These are phyloP conservation scores for Astrephomene gubernaculifera DNA, from an alignment of 139 green algal species.

Conservation along the genomic window DNA sequence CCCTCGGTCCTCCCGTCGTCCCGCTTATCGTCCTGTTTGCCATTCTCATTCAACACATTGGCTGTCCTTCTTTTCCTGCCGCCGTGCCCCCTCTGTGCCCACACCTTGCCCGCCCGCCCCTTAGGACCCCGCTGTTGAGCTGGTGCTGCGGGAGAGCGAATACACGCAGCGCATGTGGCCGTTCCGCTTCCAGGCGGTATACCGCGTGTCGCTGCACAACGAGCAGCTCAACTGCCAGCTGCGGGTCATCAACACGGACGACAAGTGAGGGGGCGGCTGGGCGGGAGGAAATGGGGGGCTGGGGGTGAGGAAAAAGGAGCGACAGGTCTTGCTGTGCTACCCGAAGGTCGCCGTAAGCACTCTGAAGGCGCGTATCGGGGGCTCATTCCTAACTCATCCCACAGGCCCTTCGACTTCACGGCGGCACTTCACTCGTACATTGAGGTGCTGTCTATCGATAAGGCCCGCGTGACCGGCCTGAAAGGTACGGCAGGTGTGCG, in stretches of 20 bases:
- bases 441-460: slow-evolving; percentile 83
- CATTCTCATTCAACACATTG: too few relatives aligned
- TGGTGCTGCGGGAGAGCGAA: slow-evolving; percentile 90
- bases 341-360: too few relatives aligned
- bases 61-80: too few relatives aligned
- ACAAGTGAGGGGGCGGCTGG: slow-evolving; percentile 45
- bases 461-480: slow-evolving; percentile 77
- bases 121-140: slow-evolving; percentile 80
- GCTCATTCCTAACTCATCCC: background rate
- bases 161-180: slow-evolving; percentile 94
- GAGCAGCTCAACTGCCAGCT: slow-evolving; percentile 86
- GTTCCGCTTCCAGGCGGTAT: slow-evolving; percentile 84
- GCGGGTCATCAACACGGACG: slow-evolving; percentile 89
- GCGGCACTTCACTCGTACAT: slow-evolving; percentile 97
- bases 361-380: too few relatives aligned
- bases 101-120: background rate
- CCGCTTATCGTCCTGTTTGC: too few relatives aligned
- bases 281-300: too few relatives aligned
- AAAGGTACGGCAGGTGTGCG: slow-evolving; percentile 48
- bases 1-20: too few relatives aligned
- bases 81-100: background rate
- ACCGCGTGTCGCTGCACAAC: slow-evolving; percentile 76
- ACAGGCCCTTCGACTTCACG: slow-evolving; percentile 91
- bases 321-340: too few relatives aligned
- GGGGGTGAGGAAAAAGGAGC: too few relatives aligned